Conservation (phyloP, 2,329 filamentous ascomycete species). For the Paraphaeosphaeria minitans region DNA sequence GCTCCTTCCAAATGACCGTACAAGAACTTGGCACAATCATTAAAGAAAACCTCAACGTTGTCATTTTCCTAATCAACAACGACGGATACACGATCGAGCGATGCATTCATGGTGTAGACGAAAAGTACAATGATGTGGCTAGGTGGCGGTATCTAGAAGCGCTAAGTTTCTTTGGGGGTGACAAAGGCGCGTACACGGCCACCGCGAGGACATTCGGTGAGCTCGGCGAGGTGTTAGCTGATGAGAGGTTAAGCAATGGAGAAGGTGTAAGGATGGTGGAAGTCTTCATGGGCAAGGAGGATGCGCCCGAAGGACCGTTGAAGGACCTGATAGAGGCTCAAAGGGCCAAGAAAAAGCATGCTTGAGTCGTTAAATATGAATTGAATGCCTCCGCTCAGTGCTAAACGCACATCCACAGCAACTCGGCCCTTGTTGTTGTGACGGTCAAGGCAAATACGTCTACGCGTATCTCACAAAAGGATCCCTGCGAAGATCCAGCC, state of each 20-base stretch:
- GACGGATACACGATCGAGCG: constrained; percentile 49
- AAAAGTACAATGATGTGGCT: constrained; percentile 30
- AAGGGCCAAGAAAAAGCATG: background rate
- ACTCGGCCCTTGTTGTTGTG: background rate
- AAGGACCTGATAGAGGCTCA: constrained; percentile 7
- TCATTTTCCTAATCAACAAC: constrained; percentile 47
- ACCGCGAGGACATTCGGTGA: constrained; percentile 54
- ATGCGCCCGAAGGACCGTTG: constrained; percentile 19
- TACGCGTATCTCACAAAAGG: background rate
- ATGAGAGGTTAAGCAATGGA: constrained; percentile 45
- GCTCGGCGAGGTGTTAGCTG: constrained; percentile 47
- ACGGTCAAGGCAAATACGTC: constrained; percentile 1
- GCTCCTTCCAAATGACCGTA: constrained; percentile 49
- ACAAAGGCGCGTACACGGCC: constrained; percentile 16
- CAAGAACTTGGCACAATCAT: constrained; percentile 48
- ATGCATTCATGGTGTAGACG: constrained; percentile 42
- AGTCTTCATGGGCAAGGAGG: constrained; percentile 45
- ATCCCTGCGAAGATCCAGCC: constrained; percentile 6
- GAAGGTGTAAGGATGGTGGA: constrained; percentile 51
- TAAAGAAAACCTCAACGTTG: constrained; percentile 36
- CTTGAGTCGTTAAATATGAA: background rate
- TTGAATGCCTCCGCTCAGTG: background rate
- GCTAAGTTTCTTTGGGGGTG: constrained; percentile 25
- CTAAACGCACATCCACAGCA: background rate
- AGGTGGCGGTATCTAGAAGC: constrained; percentile 27